Conservation (phyloP, 1,139 yeast species). For the Suhomyces kunorum region DNA sequence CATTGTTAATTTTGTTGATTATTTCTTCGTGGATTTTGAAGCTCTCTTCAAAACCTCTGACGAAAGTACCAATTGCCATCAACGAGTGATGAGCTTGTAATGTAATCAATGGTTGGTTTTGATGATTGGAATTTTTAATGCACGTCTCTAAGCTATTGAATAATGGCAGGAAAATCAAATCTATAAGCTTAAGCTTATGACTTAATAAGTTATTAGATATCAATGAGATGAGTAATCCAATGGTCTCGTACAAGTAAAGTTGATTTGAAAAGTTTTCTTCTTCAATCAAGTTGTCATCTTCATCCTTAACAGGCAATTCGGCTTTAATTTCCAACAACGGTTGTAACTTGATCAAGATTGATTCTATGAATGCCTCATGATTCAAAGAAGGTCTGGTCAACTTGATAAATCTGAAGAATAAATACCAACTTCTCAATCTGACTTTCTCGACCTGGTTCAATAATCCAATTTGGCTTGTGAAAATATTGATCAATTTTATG, state of each 20-base stretch:
- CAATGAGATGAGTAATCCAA: conserved; percentile 65
- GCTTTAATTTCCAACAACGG: conserved; percentile 64
- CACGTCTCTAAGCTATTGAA: conserved; percentile 72
- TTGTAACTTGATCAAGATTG: conserved; percentile 42
- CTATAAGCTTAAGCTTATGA: conserved; percentile 51
- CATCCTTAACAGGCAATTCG: conserved; percentile 51
- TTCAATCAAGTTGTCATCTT: conserved; percentile 54
- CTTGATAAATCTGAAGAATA: conserved; percentile 80
- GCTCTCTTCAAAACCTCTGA: conserved; percentile 72
- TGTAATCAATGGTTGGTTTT: conserved; percentile 47
- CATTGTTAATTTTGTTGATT: conserved; percentile 60
- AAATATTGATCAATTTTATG: conserved; percentile 67
- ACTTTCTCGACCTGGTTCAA: conserved; percentile 74
- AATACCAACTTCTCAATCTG: conserved; percentile 84
- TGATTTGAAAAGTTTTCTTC: conserved; percentile 76
- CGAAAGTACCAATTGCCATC: conserved; percentile 87
- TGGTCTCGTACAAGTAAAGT: conserved; percentile 77
- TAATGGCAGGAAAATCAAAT: conserved; percentile 72
- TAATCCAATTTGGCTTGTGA: conserved; percentile 78
- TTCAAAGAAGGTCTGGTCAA: conserved; percentile 64
- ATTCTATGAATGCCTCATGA: conserved; percentile 38
- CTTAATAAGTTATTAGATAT: conserved; percentile 35
- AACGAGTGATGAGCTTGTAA: conserved; percentile 83
- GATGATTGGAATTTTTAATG: conserved; percentile 37
- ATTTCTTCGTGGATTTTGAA: conserved; percentile 32